Percentiles rank a stretch among this genome's conserved stretches.
Conservation (phyloP, 164 flowering plant genomes). For the Berberis vulgaris region DNA sequence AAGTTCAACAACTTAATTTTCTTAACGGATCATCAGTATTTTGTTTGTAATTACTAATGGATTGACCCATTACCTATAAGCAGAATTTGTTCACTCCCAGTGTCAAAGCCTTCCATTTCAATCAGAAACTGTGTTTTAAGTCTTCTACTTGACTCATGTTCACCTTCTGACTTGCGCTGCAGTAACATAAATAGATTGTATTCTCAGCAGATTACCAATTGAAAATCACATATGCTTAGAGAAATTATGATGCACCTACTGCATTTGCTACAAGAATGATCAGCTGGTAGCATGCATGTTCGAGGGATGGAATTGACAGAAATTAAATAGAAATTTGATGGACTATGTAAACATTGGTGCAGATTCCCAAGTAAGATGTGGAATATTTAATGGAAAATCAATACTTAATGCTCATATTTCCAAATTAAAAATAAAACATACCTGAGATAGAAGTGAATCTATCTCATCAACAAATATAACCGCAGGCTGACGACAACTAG, state of each 20-base stretch:
- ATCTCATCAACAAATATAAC: constrained; percentile 99
- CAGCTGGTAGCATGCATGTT: no score
- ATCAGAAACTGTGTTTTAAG: constrained; percentile 97
- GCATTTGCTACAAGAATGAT: no score
- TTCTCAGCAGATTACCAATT: constrained; percentile 7
- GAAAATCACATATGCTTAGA: no score
- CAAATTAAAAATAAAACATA: constrained; percentile 14
- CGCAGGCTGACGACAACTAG: constrained; percentile 99
- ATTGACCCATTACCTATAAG: constrained; percentile 58
- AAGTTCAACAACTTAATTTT: no score
- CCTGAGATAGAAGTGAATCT: constrained; percentile 98
- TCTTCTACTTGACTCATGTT: constrained; percentile 95
- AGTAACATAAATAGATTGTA: constrained; percentile 10
- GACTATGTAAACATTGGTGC: no score
- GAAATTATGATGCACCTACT: no score
- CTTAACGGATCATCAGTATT: not conserved
- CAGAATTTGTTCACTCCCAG: constrained; percentile 91
- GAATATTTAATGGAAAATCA: no score
- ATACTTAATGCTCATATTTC: no score
- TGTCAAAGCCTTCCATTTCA: constrained; percentile 99
- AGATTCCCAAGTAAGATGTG: no score
- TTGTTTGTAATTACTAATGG: not conserved
- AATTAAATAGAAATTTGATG: no score
- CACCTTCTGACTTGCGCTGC: constrained; percentile 99
- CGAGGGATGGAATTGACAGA: no score